Percentiles rank a stretch among this genome's conserved stretches.
Evolutionary conservation across 2,329 filamentous ascomycete species (phyloP).

Genomic region (Colletotrichum somersetense): DNA sequence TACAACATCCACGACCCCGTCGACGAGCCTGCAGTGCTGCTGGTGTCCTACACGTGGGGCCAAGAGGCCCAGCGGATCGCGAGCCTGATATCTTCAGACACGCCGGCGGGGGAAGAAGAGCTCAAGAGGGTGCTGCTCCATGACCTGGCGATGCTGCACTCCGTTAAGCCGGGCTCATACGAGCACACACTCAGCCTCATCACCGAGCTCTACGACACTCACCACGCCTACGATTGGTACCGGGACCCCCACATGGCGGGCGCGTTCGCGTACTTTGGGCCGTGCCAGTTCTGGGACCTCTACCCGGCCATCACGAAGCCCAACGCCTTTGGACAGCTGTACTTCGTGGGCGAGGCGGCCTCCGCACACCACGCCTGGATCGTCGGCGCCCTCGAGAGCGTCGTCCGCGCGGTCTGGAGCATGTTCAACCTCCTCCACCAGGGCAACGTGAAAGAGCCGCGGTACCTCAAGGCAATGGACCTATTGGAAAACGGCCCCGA

Average conservation of each 20-base stretch:
- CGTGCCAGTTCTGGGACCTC: slow-evolving; percentile 54
- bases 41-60: slow-evolving; percentile 51
- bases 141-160: slow-evolving; percentile 32
- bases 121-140: slow-evolving; percentile 33
- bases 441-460: background rate
- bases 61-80: slow-evolving; percentile 51
- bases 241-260: slow-evolving; percentile 51
- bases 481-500: background rate
- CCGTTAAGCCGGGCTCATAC: background rate
- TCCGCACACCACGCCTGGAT: slow-evolving; percentile 57
- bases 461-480: background rate
- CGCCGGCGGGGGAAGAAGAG: background rate
- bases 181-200: background rate
- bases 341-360: slow-evolving; percentile 54
- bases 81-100: slow-evolving; percentile 26
- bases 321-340: slow-evolving; percentile 47
- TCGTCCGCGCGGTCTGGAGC: background rate
- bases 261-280: slow-evolving; percentile 56
- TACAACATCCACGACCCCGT: slow-evolving; percentile 46
- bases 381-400: slow-evolving; percentile 53
- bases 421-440: slow-evolving; percentile 10
- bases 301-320: slow-evolving; percentile 49
- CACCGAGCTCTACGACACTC: too few relatives aligned
- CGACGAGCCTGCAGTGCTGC: slow-evolving; percentile 46
- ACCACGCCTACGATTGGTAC: slow-evolving; percentile 56